Base-by-base conservation (phyloP, 192 early-diverging fungal genomes). In the Cetraspora pellucida region DNA sequence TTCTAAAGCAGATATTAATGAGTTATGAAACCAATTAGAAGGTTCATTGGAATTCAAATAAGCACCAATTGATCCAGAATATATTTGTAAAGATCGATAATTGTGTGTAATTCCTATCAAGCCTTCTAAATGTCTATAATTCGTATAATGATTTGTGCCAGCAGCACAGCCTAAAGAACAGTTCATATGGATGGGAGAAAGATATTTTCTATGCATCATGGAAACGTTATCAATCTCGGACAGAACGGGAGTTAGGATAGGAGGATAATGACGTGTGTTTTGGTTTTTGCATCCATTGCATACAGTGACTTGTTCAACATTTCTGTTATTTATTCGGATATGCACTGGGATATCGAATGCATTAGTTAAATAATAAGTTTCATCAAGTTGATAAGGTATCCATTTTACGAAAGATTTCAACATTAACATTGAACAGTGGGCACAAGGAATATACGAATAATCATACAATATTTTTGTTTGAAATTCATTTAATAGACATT, bases 341-440 rank as follows among this genome's bases (percentile, higher is more conserved):
- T 31, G 7, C 19, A 72, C n/a, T 17, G 6, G 8, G 11, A 57
- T 57, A 23, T 57, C n/a, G 19, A 52, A 52, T 19, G 69, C 25
- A 72, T 31, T 27, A 17, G 27, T n/a, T 37, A 57, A 37, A 9
- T 50, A 0, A n/a, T 55, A 57, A 10, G 1, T 17, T n/a, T 28
- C 8, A 30, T 27, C n/a, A 23, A 23, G 28, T 10, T 55, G 10
- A 55, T 72, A 72, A 9, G 28, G 17, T 2, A 72, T n/a, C 69
- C 69, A 72, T 27, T 49, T 72, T 27, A 28, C 17, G 16, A 9
- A 27, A 23, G 27, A 43, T 11, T 23, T 23, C 10, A 28, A 19
- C 50, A 72, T 52, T 72, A 72, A n/a, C 9, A 14, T 72, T 55
- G 69, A 52, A 72, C 69, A 72, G 19, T 72, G 17, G n/a, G 27